Conservation (phyloP, 2,329 filamentous ascomycete species). For the Fusarium cicatricum region DNA sequence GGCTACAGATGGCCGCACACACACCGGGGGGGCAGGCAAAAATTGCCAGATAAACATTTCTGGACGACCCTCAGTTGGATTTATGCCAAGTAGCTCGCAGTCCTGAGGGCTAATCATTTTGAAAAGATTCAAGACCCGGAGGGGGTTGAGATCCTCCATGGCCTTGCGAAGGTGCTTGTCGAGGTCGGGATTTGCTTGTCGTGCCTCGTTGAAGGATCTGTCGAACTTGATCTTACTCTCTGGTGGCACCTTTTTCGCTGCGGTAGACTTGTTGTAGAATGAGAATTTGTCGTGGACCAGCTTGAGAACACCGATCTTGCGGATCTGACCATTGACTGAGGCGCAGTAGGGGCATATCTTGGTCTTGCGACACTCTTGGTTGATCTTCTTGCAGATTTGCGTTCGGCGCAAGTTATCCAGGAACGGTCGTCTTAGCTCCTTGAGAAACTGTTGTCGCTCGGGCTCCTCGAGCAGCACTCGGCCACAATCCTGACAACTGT, state of each 20-base stretch:
- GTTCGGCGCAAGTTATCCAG: constrained; percentile 87
- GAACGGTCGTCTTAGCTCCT: constrained; percentile 78
- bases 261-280: constrained; percentile 86
- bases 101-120: constrained; percentile 85
- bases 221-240: constrained; percentile 86
- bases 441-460: constrained; percentile 80
- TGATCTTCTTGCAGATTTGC: constrained; percentile 87
- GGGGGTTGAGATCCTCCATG: constrained; percentile 91
- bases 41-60: constrained; percentile 99
- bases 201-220: constrained; percentile 82
- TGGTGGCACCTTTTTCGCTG: constrained; percentile 83
- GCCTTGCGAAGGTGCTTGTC: constrained; percentile 93
- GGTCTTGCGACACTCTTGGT: constrained; percentile 87
- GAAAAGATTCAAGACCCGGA: constrained; percentile 90
- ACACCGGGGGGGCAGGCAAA: constrained; percentile 91
- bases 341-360: constrained; percentile 84
- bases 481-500: constrained; percentile 71
- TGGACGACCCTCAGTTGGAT: constrained; percentile 85
- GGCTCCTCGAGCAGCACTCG: constrained; percentile 82
- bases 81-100: constrained; percentile 89
- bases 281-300: constrained; percentile 93
- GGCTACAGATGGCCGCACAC: constrained; percentile 90
- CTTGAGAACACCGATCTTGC: constrained; percentile 92
- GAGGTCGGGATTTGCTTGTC: constrained; percentile 79
- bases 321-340: constrained; percentile 87